Conservation (phyloP, 371 early-diverging fungal species). For the Mortierella sp. region DNA sequence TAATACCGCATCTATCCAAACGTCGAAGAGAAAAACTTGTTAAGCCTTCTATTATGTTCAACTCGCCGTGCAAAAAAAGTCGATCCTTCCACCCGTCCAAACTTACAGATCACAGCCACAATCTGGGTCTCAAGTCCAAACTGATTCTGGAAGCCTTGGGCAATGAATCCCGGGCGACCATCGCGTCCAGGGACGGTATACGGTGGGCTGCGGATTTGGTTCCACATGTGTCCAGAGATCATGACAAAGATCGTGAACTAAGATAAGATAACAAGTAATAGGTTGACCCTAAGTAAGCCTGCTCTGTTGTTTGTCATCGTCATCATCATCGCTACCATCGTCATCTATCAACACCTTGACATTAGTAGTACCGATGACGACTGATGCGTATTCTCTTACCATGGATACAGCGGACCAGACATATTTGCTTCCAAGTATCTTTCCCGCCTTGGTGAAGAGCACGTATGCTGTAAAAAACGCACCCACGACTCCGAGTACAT, state of each 20-base stretch:
- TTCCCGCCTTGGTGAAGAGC: constrained; percentile 60
- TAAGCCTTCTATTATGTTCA: neutral
- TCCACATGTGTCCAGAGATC: constrained; percentile 93
- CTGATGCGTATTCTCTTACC: too few species aligned
- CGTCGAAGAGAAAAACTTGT: neutral
- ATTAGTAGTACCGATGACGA: too few species aligned
- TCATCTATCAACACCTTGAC: too few species aligned
- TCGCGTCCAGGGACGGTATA: constrained; percentile 68
- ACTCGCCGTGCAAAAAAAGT: too few species aligned
- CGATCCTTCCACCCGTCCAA: neutral
- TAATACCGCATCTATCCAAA: constrained; percentile 29
- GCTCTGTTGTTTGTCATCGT: too few species aligned
- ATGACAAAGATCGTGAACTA: constrained; percentile 77
- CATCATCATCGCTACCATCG: too few species aligned
- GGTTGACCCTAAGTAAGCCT: too few species aligned
- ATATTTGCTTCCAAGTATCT: constrained; percentile 66
- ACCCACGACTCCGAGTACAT: constrained; percentile 58
- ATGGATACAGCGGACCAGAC: constrained; percentile 70
- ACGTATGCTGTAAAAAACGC: constrained; percentile 57
- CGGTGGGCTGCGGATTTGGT: constrained; percentile 84
- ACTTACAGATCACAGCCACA: constrained; percentile 80
- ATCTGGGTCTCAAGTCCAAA: constrained; percentile 84
- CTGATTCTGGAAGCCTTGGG: constrained; percentile 81
- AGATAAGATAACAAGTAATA: neutral
- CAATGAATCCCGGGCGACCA: constrained; percentile 75